Conservation (phyloP, 148 eudicot species). For the Camellia lanceoleosa region DNA sequence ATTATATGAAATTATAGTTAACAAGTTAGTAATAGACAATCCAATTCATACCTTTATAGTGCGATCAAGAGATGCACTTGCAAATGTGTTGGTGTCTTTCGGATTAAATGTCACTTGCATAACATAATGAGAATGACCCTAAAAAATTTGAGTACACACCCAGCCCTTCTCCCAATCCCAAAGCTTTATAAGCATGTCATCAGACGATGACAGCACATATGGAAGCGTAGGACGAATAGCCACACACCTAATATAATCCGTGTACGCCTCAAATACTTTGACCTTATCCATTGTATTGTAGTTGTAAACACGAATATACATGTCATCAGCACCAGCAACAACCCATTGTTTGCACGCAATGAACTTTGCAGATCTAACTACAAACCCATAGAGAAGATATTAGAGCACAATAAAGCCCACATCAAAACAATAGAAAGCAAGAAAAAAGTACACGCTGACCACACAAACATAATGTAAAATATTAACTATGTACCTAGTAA, state of each 20-base stretch:
- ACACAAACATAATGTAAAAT: too few species aligned
- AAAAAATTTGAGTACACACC: constrained; percentile 83
- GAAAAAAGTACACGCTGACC: too few species aligned
- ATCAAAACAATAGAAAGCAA: too few species aligned
- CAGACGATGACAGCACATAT: constrained; percentile 87
- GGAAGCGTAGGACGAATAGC: constrained; percentile 95
- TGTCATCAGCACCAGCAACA: constrained; percentile 97
- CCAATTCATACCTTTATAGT: constrained; percentile 64
- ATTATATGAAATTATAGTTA: neutral
- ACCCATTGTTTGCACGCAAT: constrained; percentile 91
- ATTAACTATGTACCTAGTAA: too few species aligned
- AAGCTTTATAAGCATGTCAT: constrained; percentile 97
- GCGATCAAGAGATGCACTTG: constrained; percentile 95
- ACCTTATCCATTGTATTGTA: constrained; percentile 89
- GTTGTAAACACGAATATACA: constrained; percentile 81
- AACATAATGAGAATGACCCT: constrained; percentile 92
- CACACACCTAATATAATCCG: constrained; percentile 90
- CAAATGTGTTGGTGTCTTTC: constrained; percentile 86
- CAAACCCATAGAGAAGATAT: constrained; percentile 15
- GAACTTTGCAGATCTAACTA: constrained; percentile 90
- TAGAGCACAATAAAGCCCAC: neutral
- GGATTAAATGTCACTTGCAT: constrained; percentile 97
- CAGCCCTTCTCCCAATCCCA: constrained; percentile 99
- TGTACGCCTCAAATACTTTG: constrained; percentile 88
- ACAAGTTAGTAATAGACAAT: neutral